These are phyloP conservation scores for Clitopilus passeckerianus DNA, from an alignment of 768 basidiomycete genomes.

Conservation along the genomic window DNA sequence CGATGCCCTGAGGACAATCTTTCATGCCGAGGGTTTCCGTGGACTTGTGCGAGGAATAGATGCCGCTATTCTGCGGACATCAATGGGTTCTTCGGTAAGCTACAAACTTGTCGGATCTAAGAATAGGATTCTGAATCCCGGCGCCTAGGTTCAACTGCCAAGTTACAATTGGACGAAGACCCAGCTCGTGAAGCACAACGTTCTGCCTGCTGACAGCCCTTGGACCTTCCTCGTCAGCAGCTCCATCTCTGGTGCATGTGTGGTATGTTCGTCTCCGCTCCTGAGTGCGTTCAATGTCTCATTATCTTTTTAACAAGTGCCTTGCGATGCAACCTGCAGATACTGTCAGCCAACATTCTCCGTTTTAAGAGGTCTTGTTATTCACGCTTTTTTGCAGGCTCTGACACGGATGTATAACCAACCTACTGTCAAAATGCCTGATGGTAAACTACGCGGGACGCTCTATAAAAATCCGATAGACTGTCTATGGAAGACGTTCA, in stretches of 20 bases:
- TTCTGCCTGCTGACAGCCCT: constrained; percentile 70
- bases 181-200: constrained; percentile 61
- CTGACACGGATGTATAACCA: constrained; percentile 97
- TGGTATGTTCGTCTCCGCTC: constrained; percentile 47
- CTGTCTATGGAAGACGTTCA: constrained; percentile 94
- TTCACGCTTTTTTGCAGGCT: constrained; percentile 40
- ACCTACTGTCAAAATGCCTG: constrained; percentile 66
- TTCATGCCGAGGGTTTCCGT: constrained; percentile 66
- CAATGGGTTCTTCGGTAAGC: constrained; percentile 87
- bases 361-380: constrained; percentile 3
- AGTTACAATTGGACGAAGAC: constrained; percentile 93
- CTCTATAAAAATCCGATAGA: constrained; percentile 92
- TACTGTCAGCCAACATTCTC: constrained; percentile 39
- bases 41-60: constrained; percentile 91
- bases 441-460: constrained; percentile 68
- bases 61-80: constrained; percentile 88
- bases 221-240: constrained; percentile 89
- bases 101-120: background rate
- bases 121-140: background rate
- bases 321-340: constrained; percentile 94
- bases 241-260: constrained; percentile 85
- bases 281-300: background rate
- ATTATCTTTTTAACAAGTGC: constrained; percentile 43
- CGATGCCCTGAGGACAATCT: constrained; percentile 78
- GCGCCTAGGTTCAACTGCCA: constrained; percentile 81